Evolutionary conservation across 176 grass and related monocot genomes (phyloP).

Genomic region (Metroxylon sagu): DNA sequence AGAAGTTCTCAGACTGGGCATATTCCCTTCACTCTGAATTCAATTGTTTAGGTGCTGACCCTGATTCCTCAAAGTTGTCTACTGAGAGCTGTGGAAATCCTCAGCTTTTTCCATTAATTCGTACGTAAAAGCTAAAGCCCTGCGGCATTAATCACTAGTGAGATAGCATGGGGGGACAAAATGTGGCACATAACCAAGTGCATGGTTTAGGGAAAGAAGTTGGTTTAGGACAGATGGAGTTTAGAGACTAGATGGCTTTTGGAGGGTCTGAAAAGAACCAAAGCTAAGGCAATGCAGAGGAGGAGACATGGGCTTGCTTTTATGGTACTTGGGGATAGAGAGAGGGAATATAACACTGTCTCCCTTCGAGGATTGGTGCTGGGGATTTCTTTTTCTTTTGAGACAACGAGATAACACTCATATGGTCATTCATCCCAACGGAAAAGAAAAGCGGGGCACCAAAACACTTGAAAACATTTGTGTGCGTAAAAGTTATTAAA

Average conservation of each 20-base stretch:
- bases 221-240: background rate
- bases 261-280: background rate
- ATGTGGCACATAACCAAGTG: no score
- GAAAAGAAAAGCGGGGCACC: background rate
- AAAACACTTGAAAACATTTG: background rate
- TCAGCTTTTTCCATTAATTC: no score
- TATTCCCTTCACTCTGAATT: no score
- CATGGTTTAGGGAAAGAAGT: background rate
- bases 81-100: no score
- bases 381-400: background rate
- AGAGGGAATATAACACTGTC: background rate
- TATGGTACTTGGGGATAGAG: background rate
- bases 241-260: background rate
- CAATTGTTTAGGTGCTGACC: no score
- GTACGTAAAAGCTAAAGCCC: no score
- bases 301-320: slow-evolving; percentile 9
- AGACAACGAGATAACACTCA: slow-evolving; percentile 8
- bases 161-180: no score
- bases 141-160: no score
- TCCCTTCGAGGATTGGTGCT: background rate
- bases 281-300: background rate
- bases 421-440: background rate
- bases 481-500: no score
- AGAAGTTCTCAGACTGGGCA: no score
- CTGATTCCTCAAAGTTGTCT: no score